Evolutionary conservation across 371 early-diverging fungal genomes (phyloP).

Genomic region (Dichotomocladium elegans): DNA sequence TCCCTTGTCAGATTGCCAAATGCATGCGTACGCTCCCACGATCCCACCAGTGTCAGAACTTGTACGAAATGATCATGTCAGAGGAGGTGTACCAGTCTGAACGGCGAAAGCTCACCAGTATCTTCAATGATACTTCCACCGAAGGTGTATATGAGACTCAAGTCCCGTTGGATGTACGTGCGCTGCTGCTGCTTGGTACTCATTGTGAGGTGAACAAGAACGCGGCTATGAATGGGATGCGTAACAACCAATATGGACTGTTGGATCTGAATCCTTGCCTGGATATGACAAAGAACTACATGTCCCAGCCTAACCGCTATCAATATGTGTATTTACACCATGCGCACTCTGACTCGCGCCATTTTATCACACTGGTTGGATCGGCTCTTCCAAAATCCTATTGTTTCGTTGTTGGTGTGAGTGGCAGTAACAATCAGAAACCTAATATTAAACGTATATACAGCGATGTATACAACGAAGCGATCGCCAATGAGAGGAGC

Average conservation of each 20-base stretch:
- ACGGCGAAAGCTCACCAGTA: constrained; percentile 61
- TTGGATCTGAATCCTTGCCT: constrained; percentile 46
- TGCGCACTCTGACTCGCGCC: constrained; percentile 63
- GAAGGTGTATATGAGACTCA: constrained; percentile 93
- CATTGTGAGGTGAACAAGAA: constrained; percentile 40
- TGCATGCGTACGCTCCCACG: constrained; percentile 62
- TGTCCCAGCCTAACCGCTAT: constrained; percentile 41
- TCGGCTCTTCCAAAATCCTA: constrained; percentile 50
- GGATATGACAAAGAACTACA: constrained; percentile 29
- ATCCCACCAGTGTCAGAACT: constrained; percentile 54
- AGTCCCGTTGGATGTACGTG: constrained; percentile 74
- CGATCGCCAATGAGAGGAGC: constrained; percentile 16
- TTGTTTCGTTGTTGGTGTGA: constrained; percentile 72
- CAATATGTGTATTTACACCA: constrained; percentile 72
- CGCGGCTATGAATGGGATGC: constrained; percentile 26
- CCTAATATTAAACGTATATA: constrained; percentile 64
- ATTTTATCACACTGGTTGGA: constrained; percentile 70
- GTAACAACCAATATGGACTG: constrained; percentile 46
- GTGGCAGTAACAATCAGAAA: constrained; percentile 59
- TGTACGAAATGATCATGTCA: constrained; percentile 79
- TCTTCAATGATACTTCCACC: constrained; percentile 86
- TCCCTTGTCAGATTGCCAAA: constrained; percentile 24
- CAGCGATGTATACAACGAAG: constrained; percentile 16
- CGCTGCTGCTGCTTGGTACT: constrained; percentile 72
- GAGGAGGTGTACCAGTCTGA: constrained; percentile 75